Evolutionary conservation across 768 basidiomycete genomes (phyloP).

Genomic region (Russula vinacea): DNA sequence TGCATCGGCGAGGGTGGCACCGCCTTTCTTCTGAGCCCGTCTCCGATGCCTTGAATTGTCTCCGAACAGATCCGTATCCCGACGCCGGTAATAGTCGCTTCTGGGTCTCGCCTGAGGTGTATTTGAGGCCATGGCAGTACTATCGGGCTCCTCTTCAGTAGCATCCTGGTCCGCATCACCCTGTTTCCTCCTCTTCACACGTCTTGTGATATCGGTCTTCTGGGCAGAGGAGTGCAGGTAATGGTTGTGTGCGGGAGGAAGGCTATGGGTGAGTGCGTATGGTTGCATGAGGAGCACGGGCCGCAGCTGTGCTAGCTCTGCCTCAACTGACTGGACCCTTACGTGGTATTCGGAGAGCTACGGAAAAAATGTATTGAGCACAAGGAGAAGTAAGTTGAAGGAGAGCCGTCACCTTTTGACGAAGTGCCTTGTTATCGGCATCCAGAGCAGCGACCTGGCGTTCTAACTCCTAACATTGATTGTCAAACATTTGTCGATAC

Average conservation of each 20-base stretch:
- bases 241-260: conserved; percentile 31
- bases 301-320: conserved; percentile 60
- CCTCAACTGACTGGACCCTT: conserved; percentile 55
- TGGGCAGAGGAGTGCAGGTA: conserved; percentile 29
- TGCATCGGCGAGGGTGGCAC: conserved; percentile 55
- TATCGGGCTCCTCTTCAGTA: conserved; percentile 31
- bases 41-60: conserved; percentile 31
- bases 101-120: conserved; percentile 26
- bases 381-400: neutral
- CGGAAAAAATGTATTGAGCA: conserved; percentile 11
- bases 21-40: conserved; percentile 33
- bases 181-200: conserved; percentile 29
- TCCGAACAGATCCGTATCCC: conserved; percentile 24
- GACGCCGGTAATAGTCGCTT: conserved; percentile 30
- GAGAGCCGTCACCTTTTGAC: conserved; percentile 49
- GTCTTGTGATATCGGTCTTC: conserved; percentile 8
- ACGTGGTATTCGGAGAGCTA: conserved; percentile 59
- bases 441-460: conserved; percentile 49
- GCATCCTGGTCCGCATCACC: conserved; percentile 35
- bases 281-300: conserved; percentile 70
- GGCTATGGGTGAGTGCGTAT: conserved; percentile 32
- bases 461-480: conserved; percentile 49
- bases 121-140: conserved; percentile 33
- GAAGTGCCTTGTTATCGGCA: conserved; percentile 59
- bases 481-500: conserved; percentile 16